Conservation (phyloP, 441 rosid species). For the Geranium incanum region DNA sequence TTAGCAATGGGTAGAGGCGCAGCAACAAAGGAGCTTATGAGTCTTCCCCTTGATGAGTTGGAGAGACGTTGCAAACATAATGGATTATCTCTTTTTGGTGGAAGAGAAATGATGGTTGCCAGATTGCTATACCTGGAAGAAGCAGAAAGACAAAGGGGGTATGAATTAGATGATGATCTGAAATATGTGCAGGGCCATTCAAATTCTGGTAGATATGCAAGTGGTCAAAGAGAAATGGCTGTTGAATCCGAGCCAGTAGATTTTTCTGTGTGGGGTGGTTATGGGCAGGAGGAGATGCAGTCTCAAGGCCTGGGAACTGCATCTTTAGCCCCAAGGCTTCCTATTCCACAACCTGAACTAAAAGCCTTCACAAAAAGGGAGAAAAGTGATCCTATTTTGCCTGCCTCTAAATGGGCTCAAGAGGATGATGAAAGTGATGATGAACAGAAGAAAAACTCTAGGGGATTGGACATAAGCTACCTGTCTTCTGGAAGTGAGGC, state of each 20-base stretch:
- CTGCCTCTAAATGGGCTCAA: slow-evolving; percentile 93
- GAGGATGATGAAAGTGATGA: slow-evolving; percentile 91
- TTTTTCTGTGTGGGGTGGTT: slow-evolving; percentile 39
- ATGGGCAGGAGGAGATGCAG: slow-evolving; percentile 36
- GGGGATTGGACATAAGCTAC: slow-evolving; percentile 63
- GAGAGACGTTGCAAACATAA: slow-evolving; percentile 98
- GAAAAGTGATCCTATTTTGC: slow-evolving; percentile 69
- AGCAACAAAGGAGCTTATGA: slow-evolving; percentile 84
- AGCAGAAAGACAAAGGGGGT: slow-evolving; percentile 86
- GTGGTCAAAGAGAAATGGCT: slow-evolving; percentile 45
- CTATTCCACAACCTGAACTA: slow-evolving; percentile 60
- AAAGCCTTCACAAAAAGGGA: slow-evolving; percentile 60
- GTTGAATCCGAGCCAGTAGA: slow-evolving; percentile 43
- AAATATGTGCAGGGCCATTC: slow-evolving; percentile 48
- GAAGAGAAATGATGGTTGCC: slow-evolving; percentile 98
- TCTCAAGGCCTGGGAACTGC: slow-evolving; percentile 36
- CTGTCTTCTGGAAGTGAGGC: slow-evolving; percentile 89
- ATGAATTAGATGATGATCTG: slow-evolving; percentile 69
- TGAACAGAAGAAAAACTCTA: slow-evolving; percentile 54
- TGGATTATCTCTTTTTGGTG: slow-evolving; percentile 94
- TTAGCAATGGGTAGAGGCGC: slow-evolving; percentile 96
- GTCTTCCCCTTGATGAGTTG: slow-evolving; percentile 80
- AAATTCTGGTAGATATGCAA: slow-evolving; percentile 39
- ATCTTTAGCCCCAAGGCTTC: slow-evolving; percentile 37
- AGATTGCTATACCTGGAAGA: slow-evolving; percentile 89